Base-by-base conservation (phyloP, 495 filamentous ascomycete species). In the Mytilinidion resinicola region DNA sequence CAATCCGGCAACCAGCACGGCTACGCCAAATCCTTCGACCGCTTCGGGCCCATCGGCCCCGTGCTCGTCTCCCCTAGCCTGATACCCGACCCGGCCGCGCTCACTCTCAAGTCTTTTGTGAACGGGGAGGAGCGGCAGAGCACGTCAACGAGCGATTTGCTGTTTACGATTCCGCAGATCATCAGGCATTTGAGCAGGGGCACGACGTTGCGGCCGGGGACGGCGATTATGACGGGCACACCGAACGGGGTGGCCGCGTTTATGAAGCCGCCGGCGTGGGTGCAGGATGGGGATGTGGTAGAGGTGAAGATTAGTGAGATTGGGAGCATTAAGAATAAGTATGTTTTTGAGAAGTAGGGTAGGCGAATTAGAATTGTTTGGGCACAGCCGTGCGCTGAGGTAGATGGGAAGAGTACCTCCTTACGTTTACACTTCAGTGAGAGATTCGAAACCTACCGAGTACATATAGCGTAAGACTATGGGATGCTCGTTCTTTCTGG, bases 1-100 rank as follows among this genome's bases (percentile, higher is more conserved):
- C 15, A 12, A 19, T 60, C 57, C 10, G 76, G 75, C 15, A 72
- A 72, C 6, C 75, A 78, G 55, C 75, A 70, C 63, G 70, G 66
- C 52, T 77, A 70, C 57, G 74, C 75, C 9, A 78, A 78, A 56
- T 70, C 71, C 1, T 79, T 78, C 59, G 76, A 79, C 56, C 71
- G 67, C 14, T 79, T 77, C 60, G 75, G 72, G 12, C 77, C 77
- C 1, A 68, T 79, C 17, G 77, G 77, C 0, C 76, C 76, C 3
- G 60, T 57, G 9, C 64, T 79, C 2, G 69, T 72, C 30, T 65
- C 57, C 41, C 55, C 67, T 14, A 46, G 51, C 8, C 1, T 69
- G 10, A 69, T 76, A 36, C 36, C 33, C 14, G 65, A 70, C 55
- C 60, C 57, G 53, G 57, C 64, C 48, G 57, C 51, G 19, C 52